Conservation (phyloP, 2,329 filamentous ascomycete genomes). For the Verticillium dahliae region DNA sequence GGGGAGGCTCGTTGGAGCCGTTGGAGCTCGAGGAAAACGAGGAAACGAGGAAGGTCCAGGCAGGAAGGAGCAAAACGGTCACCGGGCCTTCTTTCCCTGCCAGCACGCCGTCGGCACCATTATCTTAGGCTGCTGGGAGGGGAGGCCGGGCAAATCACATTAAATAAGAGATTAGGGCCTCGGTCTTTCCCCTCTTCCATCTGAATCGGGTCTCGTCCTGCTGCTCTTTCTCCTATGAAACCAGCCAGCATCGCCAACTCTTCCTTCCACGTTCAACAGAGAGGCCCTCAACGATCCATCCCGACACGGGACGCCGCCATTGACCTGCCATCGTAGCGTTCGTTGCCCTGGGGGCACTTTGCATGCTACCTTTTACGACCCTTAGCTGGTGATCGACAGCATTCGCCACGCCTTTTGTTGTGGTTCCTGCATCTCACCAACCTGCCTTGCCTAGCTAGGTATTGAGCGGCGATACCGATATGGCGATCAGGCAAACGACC, state of each 20-base stretch:
- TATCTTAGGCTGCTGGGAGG: not conserved
- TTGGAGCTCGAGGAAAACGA: not conserved
- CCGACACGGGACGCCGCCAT: too few species aligned
- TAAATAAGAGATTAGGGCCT: not conserved
- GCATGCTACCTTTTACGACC: too few species aligned
- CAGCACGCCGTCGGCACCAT: not conserved
- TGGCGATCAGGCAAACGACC: not conserved
- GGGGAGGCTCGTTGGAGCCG: not conserved
- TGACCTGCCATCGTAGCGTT: too few species aligned
- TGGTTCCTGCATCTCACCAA: slow-evolving; percentile 6
- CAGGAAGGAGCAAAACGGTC: not conserved
- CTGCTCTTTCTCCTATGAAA: not conserved
- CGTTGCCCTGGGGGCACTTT: too few species aligned
- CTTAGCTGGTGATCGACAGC: not conserved
- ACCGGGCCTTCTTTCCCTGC: not conserved
- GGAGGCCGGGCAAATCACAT: not conserved
- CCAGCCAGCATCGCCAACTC: not conserved
- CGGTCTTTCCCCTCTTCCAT: not conserved
- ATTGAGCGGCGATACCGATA: not conserved
- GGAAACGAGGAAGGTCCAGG: not conserved
- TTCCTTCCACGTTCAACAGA: too few species aligned
- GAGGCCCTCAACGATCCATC: too few species aligned
- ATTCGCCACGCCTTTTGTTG: not conserved
- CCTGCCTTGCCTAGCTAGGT: not conserved
- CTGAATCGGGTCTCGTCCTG: not conserved